A percentile compares a stretch with the other conserved stretches of the same genome.
phyloP scores from a whole-genome alignment of 352 stramenopile species.

The Globisporangium cystogenes region DNA sequence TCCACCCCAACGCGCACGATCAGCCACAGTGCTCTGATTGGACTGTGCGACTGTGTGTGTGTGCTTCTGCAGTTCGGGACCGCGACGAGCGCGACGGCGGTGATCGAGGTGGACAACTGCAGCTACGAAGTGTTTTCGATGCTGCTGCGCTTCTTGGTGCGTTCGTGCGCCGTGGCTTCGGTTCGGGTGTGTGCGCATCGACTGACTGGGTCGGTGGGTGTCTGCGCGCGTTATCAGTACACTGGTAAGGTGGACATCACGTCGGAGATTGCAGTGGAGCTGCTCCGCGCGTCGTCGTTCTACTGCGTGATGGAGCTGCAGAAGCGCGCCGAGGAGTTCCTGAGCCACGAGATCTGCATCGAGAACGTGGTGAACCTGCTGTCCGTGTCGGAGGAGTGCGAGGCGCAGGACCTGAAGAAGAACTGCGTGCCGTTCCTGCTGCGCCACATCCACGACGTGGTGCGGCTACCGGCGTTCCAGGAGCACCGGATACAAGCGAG shows the following conservation, averaged over 20 bases:
- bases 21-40: conserved; percentile 6
- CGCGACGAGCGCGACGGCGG: conserved; percentile 71
- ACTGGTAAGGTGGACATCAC: conserved; percentile 85
- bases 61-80: conserved; percentile 58
- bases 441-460: conserved; percentile 82
- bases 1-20: background rate
- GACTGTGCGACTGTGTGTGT: conserved; percentile 8
- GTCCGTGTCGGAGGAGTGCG: conserved; percentile 71
- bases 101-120: conserved; percentile 88
- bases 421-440: conserved; percentile 86
- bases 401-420: conserved; percentile 76
- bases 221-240: conserved; percentile 43
- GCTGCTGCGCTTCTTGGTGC: conserved; percentile 77
- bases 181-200: background rate
- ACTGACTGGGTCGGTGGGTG: background rate
- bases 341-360: conserved; percentile 73
- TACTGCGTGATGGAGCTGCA: conserved; percentile 85
- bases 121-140: conserved; percentile 86
- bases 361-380: conserved; percentile 80
- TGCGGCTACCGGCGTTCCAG: conserved; percentile 64
- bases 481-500: conserved; percentile 76
- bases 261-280: conserved; percentile 70
- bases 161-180: conserved; percentile 12
- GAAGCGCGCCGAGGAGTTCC: conserved; percentile 76
- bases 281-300: conserved; percentile 70